These are phyloP conservation scores for Ceratocystis cubensis DNA, from an alignment of 2,329 filamentous ascomycete species.

Conservation along the genomic window DNA sequence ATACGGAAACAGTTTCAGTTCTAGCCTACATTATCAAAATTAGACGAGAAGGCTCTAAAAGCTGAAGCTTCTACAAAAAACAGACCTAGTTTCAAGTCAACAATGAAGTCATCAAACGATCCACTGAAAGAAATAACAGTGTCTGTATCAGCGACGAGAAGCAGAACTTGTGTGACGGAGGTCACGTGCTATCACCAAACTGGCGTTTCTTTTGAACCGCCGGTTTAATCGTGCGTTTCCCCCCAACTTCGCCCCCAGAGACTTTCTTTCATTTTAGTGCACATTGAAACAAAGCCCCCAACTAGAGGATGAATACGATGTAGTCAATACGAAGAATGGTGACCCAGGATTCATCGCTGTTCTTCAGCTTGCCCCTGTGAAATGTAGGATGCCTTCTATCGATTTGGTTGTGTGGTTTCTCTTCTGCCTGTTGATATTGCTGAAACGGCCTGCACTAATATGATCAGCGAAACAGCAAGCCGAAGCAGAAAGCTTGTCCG, in stretches of 20 bases:
- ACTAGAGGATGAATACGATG: neutral
- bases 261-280: neutral
- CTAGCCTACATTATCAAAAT: no score
- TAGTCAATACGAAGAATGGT: neutral
- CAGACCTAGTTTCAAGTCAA: no score
- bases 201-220: neutral
- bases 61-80: no score
- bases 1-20: no score
- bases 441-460: neutral
- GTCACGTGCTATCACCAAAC: neutral
- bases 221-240: neutral
- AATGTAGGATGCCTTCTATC: neutral
- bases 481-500: neutral
- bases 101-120: no score
- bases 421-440: neutral
- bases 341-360: neutral
- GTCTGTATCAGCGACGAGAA: no score
- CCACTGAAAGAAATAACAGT: no score
- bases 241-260: neutral
- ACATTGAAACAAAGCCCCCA: neutral
- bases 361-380: neutral
- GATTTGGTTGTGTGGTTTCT: neutral
- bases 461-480: neutral
- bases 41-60: no score
- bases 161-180: neutral